Percentiles rank a stretch among this genome's conserved stretches.
Evolutionary conservation across 495 filamentous ascomycete species (phyloP).

Genomic region (Penicillium cosmopolitanum): DNA sequence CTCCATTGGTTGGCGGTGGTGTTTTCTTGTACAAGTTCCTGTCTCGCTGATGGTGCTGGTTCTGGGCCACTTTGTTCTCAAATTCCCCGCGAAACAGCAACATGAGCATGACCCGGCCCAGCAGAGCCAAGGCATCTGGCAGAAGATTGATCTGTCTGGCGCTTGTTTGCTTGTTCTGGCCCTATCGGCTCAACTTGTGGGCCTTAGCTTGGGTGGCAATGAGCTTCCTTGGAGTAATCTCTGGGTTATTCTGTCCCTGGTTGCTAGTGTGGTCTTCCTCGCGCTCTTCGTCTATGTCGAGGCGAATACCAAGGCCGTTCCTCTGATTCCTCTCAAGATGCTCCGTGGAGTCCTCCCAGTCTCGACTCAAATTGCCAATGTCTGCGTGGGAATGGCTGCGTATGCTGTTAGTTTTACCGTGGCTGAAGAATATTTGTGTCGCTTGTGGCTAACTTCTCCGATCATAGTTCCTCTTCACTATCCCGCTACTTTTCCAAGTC

Average conservation of each 20-base stretch:
- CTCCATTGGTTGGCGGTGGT: conserved; percentile 71
- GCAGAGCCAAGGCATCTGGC: conserved; percentile 48
- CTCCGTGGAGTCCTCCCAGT: conserved; percentile 55
- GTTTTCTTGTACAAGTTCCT: conserved; percentile 47
- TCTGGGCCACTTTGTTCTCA: conserved; percentile 57
- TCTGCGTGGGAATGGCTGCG: conserved; percentile 63
- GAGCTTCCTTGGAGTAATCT: conserved; percentile 60
- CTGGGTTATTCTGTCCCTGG: conserved; percentile 57
- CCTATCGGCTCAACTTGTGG: conserved; percentile 60
- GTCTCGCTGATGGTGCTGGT: conserved; percentile 57
- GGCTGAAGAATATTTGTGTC: no score
- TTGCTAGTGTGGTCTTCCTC: conserved; percentile 54
- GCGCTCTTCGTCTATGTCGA: conserved; percentile 57
- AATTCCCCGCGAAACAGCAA: conserved; percentile 36
- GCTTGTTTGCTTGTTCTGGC: conserved; percentile 59
- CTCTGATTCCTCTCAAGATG: conserved; percentile 62
- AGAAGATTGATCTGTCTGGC: conserved; percentile 59
- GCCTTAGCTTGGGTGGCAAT: conserved; percentile 64
- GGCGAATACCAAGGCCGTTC: conserved; percentile 59
- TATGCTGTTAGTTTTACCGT: conserved; percentile 56
- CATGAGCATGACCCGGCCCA: conserved; percentile 20
- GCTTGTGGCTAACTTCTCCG: not conserved
- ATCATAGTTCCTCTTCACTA: conserved; percentile 64
- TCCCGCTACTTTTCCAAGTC: conserved; percentile 67
- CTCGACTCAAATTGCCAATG: conserved; percentile 60